Evolutionary conservation across 495 filamentous ascomycete genomes (phyloP).

Genomic region (Neurospora sp.): DNA sequence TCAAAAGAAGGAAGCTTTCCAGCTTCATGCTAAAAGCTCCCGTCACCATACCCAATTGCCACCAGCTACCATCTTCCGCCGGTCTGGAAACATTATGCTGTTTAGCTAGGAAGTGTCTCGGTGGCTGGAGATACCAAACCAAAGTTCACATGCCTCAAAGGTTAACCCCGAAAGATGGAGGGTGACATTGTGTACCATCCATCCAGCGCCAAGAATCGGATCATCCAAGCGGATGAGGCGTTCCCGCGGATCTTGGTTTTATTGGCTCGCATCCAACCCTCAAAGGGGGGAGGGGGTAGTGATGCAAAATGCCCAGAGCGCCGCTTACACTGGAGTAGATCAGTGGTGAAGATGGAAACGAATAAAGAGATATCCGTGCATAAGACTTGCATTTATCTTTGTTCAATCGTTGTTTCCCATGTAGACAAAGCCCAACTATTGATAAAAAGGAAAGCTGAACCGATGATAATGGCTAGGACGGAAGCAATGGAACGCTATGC

Average conservation of each 20-base stretch:
- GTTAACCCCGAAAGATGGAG: neutral
- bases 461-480: neutral
- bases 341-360: neutral
- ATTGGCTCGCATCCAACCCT: neutral
- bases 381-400: neutral
- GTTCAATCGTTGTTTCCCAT: neutral
- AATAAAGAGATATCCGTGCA: neutral
- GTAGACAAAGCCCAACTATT: neutral
- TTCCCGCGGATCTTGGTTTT: neutral
- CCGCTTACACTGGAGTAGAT: neutral
- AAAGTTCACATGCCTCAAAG: neutral
- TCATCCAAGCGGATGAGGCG: neutral
- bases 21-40: neutral
- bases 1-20: neutral
- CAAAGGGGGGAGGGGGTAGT: neutral
- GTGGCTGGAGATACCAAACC: neutral
- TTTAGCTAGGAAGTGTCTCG: neutral
- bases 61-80: neutral
- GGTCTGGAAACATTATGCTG: neutral
- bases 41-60: neutral
- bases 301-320: neutral
- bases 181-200: neutral
- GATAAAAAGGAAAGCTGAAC: neutral
- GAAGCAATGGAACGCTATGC: neutral
- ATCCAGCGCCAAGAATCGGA: neutral